phyloP scores from a whole-genome alignment of 2,329 filamentous ascomycete genomes.

The Epichloe sibirici region DNA sequence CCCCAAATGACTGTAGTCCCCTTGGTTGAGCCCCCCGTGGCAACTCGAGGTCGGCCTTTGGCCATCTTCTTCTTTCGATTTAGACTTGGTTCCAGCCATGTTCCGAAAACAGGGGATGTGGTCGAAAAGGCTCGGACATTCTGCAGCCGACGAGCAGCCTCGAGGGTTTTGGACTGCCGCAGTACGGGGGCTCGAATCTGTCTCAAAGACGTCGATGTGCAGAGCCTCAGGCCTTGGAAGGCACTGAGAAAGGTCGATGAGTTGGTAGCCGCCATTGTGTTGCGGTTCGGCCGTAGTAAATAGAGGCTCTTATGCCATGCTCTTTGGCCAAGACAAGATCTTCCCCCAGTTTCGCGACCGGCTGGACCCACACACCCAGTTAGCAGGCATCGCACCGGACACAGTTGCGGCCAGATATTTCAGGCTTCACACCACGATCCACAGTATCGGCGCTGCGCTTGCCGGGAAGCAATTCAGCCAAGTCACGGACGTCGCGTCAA shows the following conservation, averaged over 20 bases:
- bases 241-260: conserved; percentile 36
- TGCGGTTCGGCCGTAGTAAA: conserved; percentile 11
- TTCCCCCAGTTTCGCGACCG: conserved; percentile 7
- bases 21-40: conserved; percentile 85
- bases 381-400: not conserved
- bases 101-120: conserved; percentile 44
- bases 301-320: conserved; percentile 3
- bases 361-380: not conserved
- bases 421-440: conserved; percentile 7
- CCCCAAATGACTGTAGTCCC: conserved; percentile 95
- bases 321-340: conserved; percentile 16
- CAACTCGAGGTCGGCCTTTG: conserved; percentile 77
- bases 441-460: not conserved
- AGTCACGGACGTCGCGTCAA: conserved; percentile 33
- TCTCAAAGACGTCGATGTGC: conserved; percentile 25
- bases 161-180: conserved; percentile 16
- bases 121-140: conserved; percentile 60
- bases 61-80: conserved; percentile 76
- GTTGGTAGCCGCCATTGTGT: conserved; percentile 34
- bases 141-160: conserved; percentile 25
- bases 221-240: conserved; percentile 37
- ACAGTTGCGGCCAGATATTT: conserved; percentile 13
- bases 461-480: conserved; percentile 17
- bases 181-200: conserved; percentile 23
- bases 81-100: conserved; percentile 72